Evolutionary conservation across 2,329 filamentous ascomycete species (phyloP).

Genomic region (Rasamsonia emersonii): DNA sequence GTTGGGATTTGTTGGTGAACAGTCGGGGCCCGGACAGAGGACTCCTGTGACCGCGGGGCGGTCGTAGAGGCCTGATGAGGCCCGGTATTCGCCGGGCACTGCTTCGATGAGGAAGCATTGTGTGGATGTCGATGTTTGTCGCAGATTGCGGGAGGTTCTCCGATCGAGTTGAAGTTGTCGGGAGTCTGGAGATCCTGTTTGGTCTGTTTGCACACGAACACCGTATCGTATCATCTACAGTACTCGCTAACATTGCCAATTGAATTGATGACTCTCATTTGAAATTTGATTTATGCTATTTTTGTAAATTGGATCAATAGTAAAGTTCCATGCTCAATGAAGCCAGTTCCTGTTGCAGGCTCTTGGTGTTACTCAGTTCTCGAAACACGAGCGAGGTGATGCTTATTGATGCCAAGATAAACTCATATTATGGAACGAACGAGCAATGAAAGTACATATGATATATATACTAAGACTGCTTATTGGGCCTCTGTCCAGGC

Average conservation of each 20-base stretch:
- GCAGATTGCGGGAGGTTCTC: too few species aligned
- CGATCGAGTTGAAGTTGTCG: too few species aligned
- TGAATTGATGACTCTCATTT: conserved; percentile 9
- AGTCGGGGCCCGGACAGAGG: conserved; percentile 29
- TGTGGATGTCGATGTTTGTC: too few species aligned
- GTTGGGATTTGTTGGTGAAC: conserved; percentile 51
- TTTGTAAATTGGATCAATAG: too few species aligned
- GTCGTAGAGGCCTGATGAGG: conserved; percentile 27
- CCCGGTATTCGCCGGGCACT: conserved; percentile 32
- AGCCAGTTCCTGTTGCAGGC: too few species aligned
- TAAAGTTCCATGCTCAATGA: too few species aligned
- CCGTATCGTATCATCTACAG: conserved; percentile 2
- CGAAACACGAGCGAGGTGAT: too few species aligned
- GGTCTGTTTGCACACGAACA: conserved; percentile 13
- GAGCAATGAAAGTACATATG: background rate
- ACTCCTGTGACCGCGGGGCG: conserved; percentile 20
- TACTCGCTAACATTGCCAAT: background rate
- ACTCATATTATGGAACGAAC: too few species aligned
- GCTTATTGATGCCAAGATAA: too few species aligned
- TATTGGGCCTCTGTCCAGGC: conserved; percentile 45
- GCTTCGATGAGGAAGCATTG: conserved; percentile 27
- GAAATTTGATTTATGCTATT: too few species aligned
- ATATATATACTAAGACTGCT: background rate
- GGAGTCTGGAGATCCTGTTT: too few species aligned
- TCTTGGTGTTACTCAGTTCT: too few species aligned